Conservation (phyloP, 1,284 basidiomycete species). For the Rugosomyces carneus region DNA sequence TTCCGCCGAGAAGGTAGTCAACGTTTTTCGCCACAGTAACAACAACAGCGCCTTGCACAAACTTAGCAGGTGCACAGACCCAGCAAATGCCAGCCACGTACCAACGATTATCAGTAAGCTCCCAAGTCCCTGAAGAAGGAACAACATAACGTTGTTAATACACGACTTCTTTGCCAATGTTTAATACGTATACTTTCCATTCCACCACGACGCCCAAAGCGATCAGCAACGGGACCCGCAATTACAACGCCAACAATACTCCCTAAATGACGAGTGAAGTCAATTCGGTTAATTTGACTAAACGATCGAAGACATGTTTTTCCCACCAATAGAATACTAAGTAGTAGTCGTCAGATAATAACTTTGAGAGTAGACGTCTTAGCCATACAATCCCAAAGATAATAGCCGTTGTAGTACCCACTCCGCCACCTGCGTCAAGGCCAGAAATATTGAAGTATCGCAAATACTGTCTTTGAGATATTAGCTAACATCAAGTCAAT, state of each 20-base stretch:
- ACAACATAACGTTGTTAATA: conserved; percentile 2
- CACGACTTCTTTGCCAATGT: background rate
- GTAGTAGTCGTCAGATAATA: background rate
- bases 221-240: conserved; percentile 38
- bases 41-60: conserved; percentile 32
- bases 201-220: conserved; percentile 44
- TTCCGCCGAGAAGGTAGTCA: conserved; percentile 37
- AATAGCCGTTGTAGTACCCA: conserved; percentile 35
- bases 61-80: background rate
- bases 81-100: conserved; percentile 2
- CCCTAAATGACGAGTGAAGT: conserved; percentile 13
- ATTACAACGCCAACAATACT: conserved; percentile 33
- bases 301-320: background rate
- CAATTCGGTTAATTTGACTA: background rate
- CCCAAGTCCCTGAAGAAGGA: conserved; percentile 31
- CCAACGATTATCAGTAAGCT: conserved; percentile 38
- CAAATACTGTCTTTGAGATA: conserved; percentile 30
- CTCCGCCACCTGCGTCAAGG: conserved; percentile 34
- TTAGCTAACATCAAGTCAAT: background rate
- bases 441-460: conserved; percentile 34
- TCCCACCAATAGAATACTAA: conserved; percentile 27
- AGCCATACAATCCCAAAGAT: conserved; percentile 34
- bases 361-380: background rate
- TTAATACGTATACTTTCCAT: conserved; percentile 31
- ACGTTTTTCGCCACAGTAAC: conserved; percentile 37